phyloP scores from a whole-genome alignment of 257 asterid species.

The Sherardia arvensis region DNA sequence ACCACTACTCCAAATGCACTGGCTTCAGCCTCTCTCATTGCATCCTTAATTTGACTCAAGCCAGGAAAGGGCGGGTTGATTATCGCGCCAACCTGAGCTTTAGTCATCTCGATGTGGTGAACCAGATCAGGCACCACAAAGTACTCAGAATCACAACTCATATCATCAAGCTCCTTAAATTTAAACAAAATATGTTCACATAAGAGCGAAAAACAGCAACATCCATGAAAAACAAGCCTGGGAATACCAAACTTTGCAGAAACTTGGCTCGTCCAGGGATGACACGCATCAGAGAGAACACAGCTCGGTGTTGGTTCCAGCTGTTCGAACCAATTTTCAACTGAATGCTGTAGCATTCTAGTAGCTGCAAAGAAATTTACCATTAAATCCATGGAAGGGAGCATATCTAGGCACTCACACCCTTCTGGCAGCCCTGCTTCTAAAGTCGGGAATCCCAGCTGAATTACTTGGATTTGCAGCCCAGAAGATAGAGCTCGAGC shows the following conservation, averaged over 20 bases:
- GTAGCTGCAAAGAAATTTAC: constrained; percentile 25
- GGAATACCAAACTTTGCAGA: constrained; percentile 31
- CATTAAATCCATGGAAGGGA: constrained; percentile 20
- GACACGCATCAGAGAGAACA: constrained; percentile 35
- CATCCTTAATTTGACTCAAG: constrained; percentile 1
- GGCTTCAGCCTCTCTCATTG: constrained; percentile 18
- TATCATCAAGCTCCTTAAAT: constrained; percentile 15
- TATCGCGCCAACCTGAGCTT: constrained; percentile 26
- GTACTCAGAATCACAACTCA: constrained; percentile 27
- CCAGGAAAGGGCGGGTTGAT: background rate
- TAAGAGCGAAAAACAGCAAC: constrained; percentile 35
- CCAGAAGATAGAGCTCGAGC: constrained; percentile 22
- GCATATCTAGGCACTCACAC: constrained; percentile 37
- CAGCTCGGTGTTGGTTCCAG: constrained; percentile 33
- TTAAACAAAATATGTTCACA: constrained; percentile 9
- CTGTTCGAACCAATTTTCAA: constrained; percentile 17
- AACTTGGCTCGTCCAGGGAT: constrained; percentile 33
- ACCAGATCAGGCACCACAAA: constrained; percentile 42
- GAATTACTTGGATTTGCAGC: constrained; percentile 17
- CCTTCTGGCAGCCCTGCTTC: constrained; percentile 41
- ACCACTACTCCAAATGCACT: constrained; percentile 35
- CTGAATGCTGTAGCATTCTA: constrained; percentile 24
- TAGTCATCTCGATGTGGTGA: constrained; percentile 34
- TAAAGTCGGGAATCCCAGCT: constrained; percentile 28
- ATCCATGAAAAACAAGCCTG: constrained; percentile 40